phyloP scores from a whole-genome alignment of 83 land plant species.

The Diphasiastrum complanatum region DNA sequence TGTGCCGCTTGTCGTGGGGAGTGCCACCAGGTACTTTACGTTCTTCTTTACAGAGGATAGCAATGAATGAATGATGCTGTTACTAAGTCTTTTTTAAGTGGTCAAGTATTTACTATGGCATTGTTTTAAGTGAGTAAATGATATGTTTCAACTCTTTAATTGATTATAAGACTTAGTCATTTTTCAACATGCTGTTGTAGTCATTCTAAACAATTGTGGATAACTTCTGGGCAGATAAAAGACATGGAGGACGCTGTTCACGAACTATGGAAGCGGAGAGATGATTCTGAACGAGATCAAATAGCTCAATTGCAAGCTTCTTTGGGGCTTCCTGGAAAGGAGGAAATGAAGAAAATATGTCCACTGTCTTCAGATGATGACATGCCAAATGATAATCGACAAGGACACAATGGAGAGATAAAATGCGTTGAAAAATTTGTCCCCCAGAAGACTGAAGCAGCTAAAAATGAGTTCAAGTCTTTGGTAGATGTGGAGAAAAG shows the following conservation, averaged over 20 bases:
- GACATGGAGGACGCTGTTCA: conserved; percentile 72
- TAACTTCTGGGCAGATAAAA: conserved; percentile 41
- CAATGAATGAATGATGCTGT: not conserved
- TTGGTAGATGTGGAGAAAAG: no score
- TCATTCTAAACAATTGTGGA: conserved; percentile 5
- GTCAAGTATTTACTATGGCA: no score
- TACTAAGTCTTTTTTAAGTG: no score
- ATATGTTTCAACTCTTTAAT: no score
- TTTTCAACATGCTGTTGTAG: not conserved
- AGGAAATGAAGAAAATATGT: conserved; percentile 50
- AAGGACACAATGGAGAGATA: conserved; percentile 10
- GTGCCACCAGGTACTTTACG: conserved; percentile 60
- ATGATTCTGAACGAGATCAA: conserved; percentile 52
- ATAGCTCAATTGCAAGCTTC: conserved; percentile 62
- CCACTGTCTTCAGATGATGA: conserved; percentile 87
- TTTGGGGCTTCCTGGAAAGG: conserved; percentile 77
- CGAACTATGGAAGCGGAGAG: conserved; percentile 90
- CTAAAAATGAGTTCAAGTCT: no score
- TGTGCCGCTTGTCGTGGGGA: conserved; percentile 98
- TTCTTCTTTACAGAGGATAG: not conserved
- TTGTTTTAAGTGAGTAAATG: no score
- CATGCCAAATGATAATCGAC: no score
- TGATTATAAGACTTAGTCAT: no score
- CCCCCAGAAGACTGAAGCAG: conserved; percentile 5
- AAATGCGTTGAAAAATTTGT: conserved; percentile 2